These are phyloP conservation scores for Warburgia ugandensis DNA, from an alignment of 164 flowering plant genomes.

Conservation along the genomic window DNA sequence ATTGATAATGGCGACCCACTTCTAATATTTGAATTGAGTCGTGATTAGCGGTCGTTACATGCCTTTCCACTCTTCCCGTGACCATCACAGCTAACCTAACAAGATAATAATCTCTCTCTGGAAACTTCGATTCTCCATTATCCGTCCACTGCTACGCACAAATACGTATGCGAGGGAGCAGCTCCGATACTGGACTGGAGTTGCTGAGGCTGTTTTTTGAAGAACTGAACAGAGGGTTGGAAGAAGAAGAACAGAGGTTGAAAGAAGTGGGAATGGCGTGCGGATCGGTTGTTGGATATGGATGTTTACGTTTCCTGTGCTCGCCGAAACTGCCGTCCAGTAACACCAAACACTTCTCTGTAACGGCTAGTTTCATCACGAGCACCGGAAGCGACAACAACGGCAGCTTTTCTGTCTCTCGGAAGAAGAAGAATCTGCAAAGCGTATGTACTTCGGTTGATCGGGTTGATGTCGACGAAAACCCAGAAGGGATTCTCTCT, in stretches of 20 bases:
- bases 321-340: neutral
- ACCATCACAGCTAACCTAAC: too few species aligned
- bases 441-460: constrained; percentile 10
- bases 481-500: constrained; percentile 21
- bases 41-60: too few species aligned
- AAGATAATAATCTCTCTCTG: too few species aligned
- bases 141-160: too few species aligned
- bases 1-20: too few species aligned
- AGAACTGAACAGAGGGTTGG: neutral
- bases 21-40: too few species aligned
- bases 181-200: too few species aligned
- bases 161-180: too few species aligned
- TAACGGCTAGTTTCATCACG: neutral
- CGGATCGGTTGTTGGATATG: neutral
- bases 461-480: constrained; percentile 7
- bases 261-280: constrained; percentile 8
- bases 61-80: too few species aligned
- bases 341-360: too few species aligned
- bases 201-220: neutral
- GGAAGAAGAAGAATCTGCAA: neutral
- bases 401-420: neutral
- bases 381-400: neutral
- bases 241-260: too few species aligned
- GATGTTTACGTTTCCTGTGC: neutral
- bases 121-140: too few species aligned